Conservation (phyloP, 179 eudicot species). For the Beta corolliflora region DNA sequence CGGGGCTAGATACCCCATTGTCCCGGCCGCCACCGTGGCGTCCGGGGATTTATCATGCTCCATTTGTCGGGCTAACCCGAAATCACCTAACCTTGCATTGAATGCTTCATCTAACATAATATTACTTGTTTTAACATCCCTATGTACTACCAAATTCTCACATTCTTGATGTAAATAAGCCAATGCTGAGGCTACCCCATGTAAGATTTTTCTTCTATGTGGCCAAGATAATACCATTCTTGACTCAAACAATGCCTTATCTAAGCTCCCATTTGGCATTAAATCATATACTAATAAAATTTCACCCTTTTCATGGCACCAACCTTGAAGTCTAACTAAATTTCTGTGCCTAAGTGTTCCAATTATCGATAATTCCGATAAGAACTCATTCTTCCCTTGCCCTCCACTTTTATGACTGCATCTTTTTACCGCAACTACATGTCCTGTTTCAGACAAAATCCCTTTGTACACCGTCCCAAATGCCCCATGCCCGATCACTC, state of each 20-base stretch:
- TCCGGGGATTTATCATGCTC: constrained; percentile 52
- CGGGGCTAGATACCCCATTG: constrained; percentile 54
- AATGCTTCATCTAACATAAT: constrained; percentile 61
- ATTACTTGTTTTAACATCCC: constrained; percentile 68
- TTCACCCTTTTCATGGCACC: constrained; percentile 50
- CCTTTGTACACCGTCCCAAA: constrained; percentile 69
- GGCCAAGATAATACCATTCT: constrained; percentile 41
- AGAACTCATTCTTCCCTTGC: constrained; percentile 56
- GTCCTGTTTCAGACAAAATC: constrained; percentile 44
- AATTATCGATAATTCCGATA: constrained; percentile 59
- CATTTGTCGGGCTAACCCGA: constrained; percentile 41
- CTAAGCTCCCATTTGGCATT: constrained; percentile 49
- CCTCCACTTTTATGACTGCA: constrained; percentile 49
- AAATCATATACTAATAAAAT: constrained; percentile 42
- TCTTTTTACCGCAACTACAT: constrained; percentile 55
- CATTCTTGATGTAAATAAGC: constrained; percentile 73
- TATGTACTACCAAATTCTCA: constrained; percentile 66
- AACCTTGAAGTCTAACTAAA: constrained; percentile 49
- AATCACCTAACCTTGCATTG: constrained; percentile 41
- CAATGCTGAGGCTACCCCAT: constrained; percentile 58
- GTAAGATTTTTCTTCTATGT: constrained; percentile 39
- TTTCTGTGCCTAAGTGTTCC: constrained; percentile 65
- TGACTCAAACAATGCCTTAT: constrained; percentile 46
- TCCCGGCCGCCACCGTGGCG: constrained; percentile 51
- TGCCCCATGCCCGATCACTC: constrained; percentile 66